Base-by-base conservation (phyloP, 2,329 filamentous ascomycete genomes). In the Pochonia chlamydosporia region DNA sequence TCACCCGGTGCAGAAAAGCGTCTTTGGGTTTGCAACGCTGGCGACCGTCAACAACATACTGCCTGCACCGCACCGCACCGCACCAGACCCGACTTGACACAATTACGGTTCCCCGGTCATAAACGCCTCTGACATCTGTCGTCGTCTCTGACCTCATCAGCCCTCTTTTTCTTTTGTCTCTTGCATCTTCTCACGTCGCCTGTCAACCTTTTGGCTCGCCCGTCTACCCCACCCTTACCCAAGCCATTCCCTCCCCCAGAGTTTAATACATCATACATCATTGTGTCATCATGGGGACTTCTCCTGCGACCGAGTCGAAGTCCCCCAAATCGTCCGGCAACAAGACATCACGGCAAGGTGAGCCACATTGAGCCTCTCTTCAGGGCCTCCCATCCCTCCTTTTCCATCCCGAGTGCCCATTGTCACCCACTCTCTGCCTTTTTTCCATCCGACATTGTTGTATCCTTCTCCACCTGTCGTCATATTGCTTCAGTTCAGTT, bases 201-300 rank as follows among this genome's bases (percentile, higher is more conserved):
- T 23, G 47, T 56, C 47, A 54, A 48, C 45, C 56, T 57, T 47
- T 51, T 56, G 54, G 54, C 55, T 56, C 57, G 57, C 56, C 56
- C n/a, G 61, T 54, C 58, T 55, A 60, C 57, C 57, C 56, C 52
- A 54, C 56, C 53, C 52, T 40, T 47, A 52, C 56, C n/a, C 52
- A 54, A 56, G 51, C 35, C 35, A 36, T 36, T 11, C 16, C 33
- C 16, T 20, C 16, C 35, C 59, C 56, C 59, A 56, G n/a, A 54
- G 60, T 64, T 64, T 65, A 67, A 64, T 70, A 70, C 63, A 70
- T 70, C 65, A 65, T 70, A 70, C 63, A 68, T 67, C 64, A 69
- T 74, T 66, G 66, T 66, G 66, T 69, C 70, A 70, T 69, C 66
- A 74, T 75, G 72, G 72, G 65, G 60, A 68, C 68, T 65, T 67